These are phyloP conservation scores for Choiromyces venosus DNA, from an alignment of 495 filamentous ascomycete species.

Conservation along the genomic window DNA sequence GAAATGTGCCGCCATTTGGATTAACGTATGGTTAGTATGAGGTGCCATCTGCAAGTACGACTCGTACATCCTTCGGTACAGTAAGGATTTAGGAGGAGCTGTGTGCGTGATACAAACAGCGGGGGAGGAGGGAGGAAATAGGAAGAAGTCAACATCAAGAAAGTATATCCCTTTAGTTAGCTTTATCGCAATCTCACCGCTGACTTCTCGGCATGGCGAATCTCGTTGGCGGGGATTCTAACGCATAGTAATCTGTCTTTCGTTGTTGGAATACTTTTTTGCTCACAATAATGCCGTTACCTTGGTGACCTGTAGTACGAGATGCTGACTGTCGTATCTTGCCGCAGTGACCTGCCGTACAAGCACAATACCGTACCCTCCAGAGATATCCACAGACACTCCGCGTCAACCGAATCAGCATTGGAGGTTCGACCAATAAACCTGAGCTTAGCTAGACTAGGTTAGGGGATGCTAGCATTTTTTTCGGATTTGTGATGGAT, in stretches of 20 bases:
- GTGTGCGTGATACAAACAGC: neutral
- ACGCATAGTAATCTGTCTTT: conserved; percentile 6
- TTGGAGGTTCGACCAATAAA: neutral
- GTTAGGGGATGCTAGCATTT: neutral
- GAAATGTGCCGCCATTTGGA: neutral
- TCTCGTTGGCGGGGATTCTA: neutral
- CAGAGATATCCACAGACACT: neutral
- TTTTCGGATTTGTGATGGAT: conserved; percentile 6
- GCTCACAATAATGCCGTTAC: neutral
- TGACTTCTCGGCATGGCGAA: conserved; percentile 5
- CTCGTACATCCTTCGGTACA: too few relatives aligned
- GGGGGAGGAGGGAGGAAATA: neutral
- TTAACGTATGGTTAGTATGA: neutral
- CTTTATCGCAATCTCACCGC: conserved; percentile 7
- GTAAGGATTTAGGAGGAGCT: too few relatives aligned
- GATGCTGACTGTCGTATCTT: neutral
- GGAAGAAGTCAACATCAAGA: conserved; percentile 10
- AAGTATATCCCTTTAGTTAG: conserved; percentile 19
- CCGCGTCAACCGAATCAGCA: neutral
- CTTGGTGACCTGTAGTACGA: neutral
- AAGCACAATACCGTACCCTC: neutral
- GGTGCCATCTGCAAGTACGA: neutral
- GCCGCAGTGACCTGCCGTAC: neutral
- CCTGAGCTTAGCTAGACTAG: neutral
- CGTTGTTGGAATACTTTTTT: neutral